Percentiles rank a stretch among this genome's conserved stretches.
These are phyloP conservation scores for Magnaporthales sp. DNA, from an alignment of 2,329 filamentous ascomycete species.

Conservation along the genomic window DNA sequence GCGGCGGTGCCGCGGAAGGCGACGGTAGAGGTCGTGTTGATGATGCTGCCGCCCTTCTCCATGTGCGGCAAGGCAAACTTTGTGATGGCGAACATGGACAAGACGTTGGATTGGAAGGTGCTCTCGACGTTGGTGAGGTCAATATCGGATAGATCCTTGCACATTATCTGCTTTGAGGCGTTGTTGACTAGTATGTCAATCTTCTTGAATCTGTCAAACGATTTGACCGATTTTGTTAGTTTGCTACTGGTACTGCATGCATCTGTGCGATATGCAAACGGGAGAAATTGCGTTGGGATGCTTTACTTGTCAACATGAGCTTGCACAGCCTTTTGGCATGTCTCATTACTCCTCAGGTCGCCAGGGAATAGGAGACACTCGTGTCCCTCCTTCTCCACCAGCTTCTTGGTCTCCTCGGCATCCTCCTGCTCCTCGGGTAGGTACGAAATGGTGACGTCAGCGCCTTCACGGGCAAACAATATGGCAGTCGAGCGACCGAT, in stretches of 20 bases:
- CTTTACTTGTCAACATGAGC: constrained; percentile 37
- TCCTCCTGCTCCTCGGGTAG: constrained; percentile 47
- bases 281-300: not conserved
- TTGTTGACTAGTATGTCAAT: constrained; percentile 50
- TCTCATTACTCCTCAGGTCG: constrained; percentile 39
- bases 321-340: constrained; percentile 41
- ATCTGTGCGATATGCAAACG: no score
- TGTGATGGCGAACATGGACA: constrained; percentile 50
- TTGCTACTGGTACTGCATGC: no score
- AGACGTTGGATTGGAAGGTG: constrained; percentile 47
- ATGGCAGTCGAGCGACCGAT: constrained; percentile 47
- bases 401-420: constrained; percentile 41
- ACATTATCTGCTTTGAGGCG: constrained; percentile 47
- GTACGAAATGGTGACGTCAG: constrained; percentile 46
- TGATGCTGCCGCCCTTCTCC: constrained; percentile 41
- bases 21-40: constrained; percentile 81
- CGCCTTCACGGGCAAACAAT: constrained; percentile 48
- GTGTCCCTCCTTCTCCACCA: constrained; percentile 40
- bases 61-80: constrained; percentile 49
- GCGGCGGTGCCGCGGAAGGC: constrained; percentile 43
- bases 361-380: constrained; percentile 37
- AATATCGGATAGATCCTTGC: constrained; percentile 41
- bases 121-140: constrained; percentile 45
- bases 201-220: constrained; percentile 19
- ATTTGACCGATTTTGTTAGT: not conserved